Evolutionary conservation across 2,329 filamentous ascomycete genomes (phyloP), one percentile per base, ranked within the genome.

Genomic region (Aspergillus pseudotamarii): DNA sequence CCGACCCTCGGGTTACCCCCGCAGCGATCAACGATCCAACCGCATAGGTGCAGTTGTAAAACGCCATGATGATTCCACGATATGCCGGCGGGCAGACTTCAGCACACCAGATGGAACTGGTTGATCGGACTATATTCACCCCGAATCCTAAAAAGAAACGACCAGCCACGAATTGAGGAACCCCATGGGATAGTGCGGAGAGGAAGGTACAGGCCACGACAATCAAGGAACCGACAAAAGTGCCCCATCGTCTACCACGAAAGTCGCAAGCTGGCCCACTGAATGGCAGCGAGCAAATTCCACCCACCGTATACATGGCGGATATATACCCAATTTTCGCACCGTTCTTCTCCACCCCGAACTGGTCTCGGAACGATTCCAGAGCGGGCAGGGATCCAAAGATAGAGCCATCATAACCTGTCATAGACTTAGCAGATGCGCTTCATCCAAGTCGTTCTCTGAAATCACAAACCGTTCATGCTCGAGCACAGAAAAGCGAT

Each of bases 1-100:
- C 60, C 19, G 68, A 68, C 77, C 85, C 87, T 60, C 86, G 84
- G 3, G 85, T 81, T 3, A 82, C 81, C 75, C 85, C 85, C 11
- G 80, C 81, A 2, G 86, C 84, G 6, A 86, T 78, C 55, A 88
- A 87, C 2, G 74, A 71, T n/a, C 76, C 87, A 16, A 81, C 75
- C 65, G 79, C 81, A 79, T 80, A 83, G 65, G 81, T 81, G 4
- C 78, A 79, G 67, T 85, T 85, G 72, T 81, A 86, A 66, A 89
- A 82, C 48, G 86, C 88, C 0, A 87, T 88, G 67, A 88, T 79
- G 26, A 87, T 80, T 46, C 86, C 87, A 64, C 88, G 83, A 73
- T 86, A 88, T 2, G 84, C 83, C 0, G 88, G 88, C 69, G 90
- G 88, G 1, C 86, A 82, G 61, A 88, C 81, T 72, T 91, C 88